phyloP scores from a whole-genome alignment of 2,329 filamentous ascomycete genomes.

The Spiromastix sp. region DNA sequence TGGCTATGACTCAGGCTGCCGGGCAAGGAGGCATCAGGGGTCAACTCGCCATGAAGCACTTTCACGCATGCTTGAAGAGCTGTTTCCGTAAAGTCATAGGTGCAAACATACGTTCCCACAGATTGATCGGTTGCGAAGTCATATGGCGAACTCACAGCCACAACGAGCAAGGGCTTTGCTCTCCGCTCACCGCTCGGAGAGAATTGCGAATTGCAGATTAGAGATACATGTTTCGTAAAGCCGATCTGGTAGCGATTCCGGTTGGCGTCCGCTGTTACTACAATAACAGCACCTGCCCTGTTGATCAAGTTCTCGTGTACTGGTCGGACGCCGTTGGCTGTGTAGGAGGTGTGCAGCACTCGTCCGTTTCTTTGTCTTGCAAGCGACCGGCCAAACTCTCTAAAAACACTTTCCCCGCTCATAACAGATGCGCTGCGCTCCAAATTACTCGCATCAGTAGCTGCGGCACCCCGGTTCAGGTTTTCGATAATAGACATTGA shows the following conservation, averaged over 20 bases:
- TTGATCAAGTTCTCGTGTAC: conserved; percentile 91
- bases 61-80: conserved; percentile 77
- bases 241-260: conserved; percentile 87
- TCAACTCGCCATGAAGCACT: conserved; percentile 67
- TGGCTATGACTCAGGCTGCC: conserved; percentile 78
- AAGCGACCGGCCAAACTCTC: conserved; percentile 78
- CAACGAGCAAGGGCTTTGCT: conserved; percentile 71
- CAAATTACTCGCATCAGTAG: conserved; percentile 45
- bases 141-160: conserved; percentile 90
- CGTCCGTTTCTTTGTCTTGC: conserved; percentile 77
- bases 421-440: conserved; percentile 57
- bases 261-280: conserved; percentile 88
- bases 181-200: conserved; percentile 30
- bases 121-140: conserved; percentile 89
- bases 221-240: conserved; percentile 91
- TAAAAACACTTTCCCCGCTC: conserved; percentile 87
- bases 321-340: conserved; percentile 80
- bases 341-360: conserved; percentile 88
- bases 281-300: conserved; percentile 75
- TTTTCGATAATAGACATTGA: conserved; percentile 55
- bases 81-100: conserved; percentile 91
- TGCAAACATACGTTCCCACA: conserved; percentile 88
- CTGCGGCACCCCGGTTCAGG: conserved; percentile 21
- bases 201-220: conserved; percentile 59
- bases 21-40: conserved; percentile 45